Evolutionary conservation across 805 yeast genomes (phyloP), one percentile per base, ranked within the genome.

Genomic region (Metschnikowia peoriensis): DNA sequence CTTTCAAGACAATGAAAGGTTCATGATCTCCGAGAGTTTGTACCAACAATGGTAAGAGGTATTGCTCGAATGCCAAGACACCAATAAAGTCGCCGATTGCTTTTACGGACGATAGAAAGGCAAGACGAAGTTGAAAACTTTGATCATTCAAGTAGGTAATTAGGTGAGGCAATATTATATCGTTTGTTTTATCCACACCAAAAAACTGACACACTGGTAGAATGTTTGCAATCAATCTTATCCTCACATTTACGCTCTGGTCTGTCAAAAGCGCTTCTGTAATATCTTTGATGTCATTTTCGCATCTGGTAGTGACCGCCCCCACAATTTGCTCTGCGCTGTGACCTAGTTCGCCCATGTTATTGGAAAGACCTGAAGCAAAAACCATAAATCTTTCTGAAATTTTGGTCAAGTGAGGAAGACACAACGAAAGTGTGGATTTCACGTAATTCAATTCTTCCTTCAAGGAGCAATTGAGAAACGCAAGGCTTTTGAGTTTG

Each of bases 91-190:
- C 82, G 0, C 96, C 87, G 9, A 94, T 75, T 0, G 86, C 83
- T 1, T 90, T 78, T 10, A 92, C 81, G 7, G 90, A 78, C 41
- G 83, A 79, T 38, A 93, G 84, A 60, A 94, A 85, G 5, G 85
- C 83, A 29, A 88, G 71, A 53, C 96, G 75, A 22, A 94, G 72
- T 17, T 82, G 78, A 0, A 86, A 72, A 61, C 84, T 83, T 50
- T 83, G 78, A 63, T 92, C 97, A 66, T 94, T 94, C 56, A 94
- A 70, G 63, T 91, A 94, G 0, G 98, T 92, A 42, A 94, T 92
- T 51, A 92, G 72, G 71, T 94, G 98, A 43, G 97, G 91, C 44
- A 94, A 70, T 22, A 94, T 84, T 40, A 94, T 75, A 65, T 94
- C 98, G 63, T 89, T 92, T 0, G 97, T 87, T 59, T 84, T 88